phyloP scores from a whole-genome alignment of 768 basidiomycete genomes.

The Trametes coccinea region DNA sequence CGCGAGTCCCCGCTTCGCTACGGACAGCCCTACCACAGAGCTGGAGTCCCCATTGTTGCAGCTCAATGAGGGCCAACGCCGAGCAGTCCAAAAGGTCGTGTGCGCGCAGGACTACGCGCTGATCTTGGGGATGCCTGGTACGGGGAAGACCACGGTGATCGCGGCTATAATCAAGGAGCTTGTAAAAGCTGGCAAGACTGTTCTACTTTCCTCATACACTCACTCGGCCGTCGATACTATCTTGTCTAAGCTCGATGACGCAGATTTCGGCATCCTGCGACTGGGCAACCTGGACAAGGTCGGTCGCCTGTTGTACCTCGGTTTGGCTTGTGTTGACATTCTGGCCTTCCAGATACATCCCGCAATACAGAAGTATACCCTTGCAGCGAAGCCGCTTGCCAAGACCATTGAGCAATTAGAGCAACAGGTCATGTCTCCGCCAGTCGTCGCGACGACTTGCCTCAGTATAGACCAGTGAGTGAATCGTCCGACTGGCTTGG shows the following conservation, averaged over 20 bases:
- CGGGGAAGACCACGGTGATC: conserved; percentile 95
- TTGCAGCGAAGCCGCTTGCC: conserved; percentile 54
- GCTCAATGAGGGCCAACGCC: conserved; percentile 71
- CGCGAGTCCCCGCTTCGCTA: conserved; percentile 61
- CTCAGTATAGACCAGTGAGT: conserved; percentile 91
- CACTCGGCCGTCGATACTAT: conserved; percentile 99
- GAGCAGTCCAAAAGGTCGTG: conserved; percentile 73
- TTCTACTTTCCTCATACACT: conserved; percentile 90
- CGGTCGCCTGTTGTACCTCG: conserved; percentile 4
- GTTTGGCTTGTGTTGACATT: not conserved
- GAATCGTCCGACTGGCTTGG: no score
- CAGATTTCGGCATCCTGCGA: conserved; percentile 73
- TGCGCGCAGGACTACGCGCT: conserved; percentile 87
- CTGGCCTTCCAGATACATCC: conserved; percentile 68
- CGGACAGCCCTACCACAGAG: conserved; percentile 32
- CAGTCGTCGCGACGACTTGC: conserved; percentile 95
- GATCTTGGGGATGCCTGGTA: conserved; percentile 97
- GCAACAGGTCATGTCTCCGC: conserved; percentile 79
- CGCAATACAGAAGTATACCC: conserved; percentile 69
- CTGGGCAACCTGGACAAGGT: conserved; percentile 94
- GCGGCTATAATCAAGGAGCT: conserved; percentile 82
- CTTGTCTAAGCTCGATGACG: conserved; percentile 71
- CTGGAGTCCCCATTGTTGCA: conserved; percentile 20
- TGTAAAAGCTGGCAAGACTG: conserved; percentile 80
- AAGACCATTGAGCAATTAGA: conserved; percentile 82